These are phyloP conservation scores for Luzula sylvatica DNA, from an alignment of 176 grass and related monocot species.

Conservation along the genomic window DNA sequence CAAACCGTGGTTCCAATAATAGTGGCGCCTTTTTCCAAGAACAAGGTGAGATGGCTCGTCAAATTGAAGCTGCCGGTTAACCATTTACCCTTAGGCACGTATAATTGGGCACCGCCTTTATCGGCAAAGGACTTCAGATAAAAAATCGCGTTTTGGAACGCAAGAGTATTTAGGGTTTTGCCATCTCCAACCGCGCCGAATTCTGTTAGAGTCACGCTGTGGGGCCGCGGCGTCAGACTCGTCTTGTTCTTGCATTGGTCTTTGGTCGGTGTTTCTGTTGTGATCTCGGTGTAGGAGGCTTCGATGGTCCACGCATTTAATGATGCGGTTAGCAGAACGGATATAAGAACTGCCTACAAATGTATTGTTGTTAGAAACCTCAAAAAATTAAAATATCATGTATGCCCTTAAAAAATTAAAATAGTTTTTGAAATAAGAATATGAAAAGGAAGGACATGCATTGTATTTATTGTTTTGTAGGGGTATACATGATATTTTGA, in stretches of 20 bases:
- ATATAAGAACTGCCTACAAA: constrained; percentile 41
- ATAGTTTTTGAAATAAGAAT: background rate
- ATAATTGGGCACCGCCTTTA: constrained; percentile 87
- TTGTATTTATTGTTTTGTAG: too few species aligned
- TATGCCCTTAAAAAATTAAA: too few species aligned
- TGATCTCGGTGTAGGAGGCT: too few species aligned
- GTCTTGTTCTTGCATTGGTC: constrained; percentile 29
- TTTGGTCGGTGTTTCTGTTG: constrained; percentile 6
- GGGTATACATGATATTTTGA: too few species aligned
- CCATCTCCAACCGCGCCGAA: constrained; percentile 91
- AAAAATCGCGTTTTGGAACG: constrained; percentile 94
- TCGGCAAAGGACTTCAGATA: constrained; percentile 76
- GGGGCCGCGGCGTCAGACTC: constrained; percentile 32
- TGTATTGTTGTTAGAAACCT: constrained; percentile 25
- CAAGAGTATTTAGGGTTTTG: constrained; percentile 54
- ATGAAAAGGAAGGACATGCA: too few species aligned
- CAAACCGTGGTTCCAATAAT: constrained; percentile 60
- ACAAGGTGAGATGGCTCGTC: constrained; percentile 79
- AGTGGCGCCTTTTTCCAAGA: constrained; percentile 60
- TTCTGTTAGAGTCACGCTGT: constrained; percentile 90
- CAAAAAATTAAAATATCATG: too few species aligned
- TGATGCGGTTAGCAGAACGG: constrained; percentile 14
- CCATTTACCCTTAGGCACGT: constrained; percentile 79
- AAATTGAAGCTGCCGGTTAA: constrained; percentile 96
- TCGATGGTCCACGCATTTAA: constrained; percentile 11